Conservation (phyloP, 345 rosid genomes). For the Excoecaria cochinchinensis region DNA sequence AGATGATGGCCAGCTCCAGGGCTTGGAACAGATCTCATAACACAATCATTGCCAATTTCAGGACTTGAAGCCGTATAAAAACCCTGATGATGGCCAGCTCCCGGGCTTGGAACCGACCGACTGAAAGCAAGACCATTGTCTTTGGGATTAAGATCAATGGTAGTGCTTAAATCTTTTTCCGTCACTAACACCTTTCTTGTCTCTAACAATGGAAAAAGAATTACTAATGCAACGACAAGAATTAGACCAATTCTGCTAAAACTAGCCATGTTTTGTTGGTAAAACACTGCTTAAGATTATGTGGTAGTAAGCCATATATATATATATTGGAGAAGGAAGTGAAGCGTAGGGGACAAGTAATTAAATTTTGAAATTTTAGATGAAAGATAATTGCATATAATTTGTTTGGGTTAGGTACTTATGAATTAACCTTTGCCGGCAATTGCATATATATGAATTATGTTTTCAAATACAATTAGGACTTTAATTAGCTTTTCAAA, state of each 20-base stretch:
- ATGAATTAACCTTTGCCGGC: not conserved
- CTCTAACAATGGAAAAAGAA: not conserved
- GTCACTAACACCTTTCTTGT: not conserved
- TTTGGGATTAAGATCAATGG: too few species aligned
- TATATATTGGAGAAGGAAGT: not conserved
- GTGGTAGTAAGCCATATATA: not conserved
- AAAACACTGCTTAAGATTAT: too few species aligned
- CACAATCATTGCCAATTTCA: not conserved
- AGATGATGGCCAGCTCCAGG: not conserved
- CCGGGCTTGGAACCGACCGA: not conserved
- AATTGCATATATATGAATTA: not conserved
- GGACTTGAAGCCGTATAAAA: too few species aligned
- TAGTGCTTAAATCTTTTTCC: not conserved
- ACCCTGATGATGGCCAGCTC: not conserved
- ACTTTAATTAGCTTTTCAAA: too few species aligned
- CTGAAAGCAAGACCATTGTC: too few species aligned
- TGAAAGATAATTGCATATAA: not conserved
- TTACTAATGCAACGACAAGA: not conserved
- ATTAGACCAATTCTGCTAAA: not conserved
- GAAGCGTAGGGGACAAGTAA: conserved; percentile 10
- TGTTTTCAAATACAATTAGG: not conserved
- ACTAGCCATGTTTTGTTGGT: not conserved
- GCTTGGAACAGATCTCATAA: not conserved
- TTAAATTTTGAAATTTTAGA: not conserved
- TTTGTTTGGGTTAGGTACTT: not conserved